Evolutionary conservation across 176 grass and related monocot genomes (phyloP).

Genomic region (Zea luxurians): DNA sequence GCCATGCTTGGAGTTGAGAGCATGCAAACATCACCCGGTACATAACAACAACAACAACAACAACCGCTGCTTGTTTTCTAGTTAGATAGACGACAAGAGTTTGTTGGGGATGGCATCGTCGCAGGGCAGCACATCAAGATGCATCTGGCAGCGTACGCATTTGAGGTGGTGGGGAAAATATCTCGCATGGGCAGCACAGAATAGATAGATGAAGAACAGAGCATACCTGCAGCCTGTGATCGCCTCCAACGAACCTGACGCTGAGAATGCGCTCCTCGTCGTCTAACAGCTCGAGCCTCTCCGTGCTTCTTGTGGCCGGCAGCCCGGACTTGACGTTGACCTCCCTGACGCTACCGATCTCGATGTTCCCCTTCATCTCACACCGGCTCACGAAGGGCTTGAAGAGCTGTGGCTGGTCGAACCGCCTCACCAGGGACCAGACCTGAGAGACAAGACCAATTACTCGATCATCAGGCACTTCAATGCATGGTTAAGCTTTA

Average conservation of each 20-base stretch:
- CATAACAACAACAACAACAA: neutral
- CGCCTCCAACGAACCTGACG: constrained; percentile 87
- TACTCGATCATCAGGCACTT: constrained; percentile 4
- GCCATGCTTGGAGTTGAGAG: neutral
- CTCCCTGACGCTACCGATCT: constrained; percentile 87
- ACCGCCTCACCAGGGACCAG: constrained; percentile 96
- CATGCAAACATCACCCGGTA: constrained; percentile 20
- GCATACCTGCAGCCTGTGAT: constrained; percentile 81
- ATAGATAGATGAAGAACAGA: constrained; percentile 6
- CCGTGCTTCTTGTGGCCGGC: constrained; percentile 84
- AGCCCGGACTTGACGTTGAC: constrained; percentile 93
- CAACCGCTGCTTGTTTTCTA: no score
- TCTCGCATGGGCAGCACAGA: neutral
- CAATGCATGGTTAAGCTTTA: neutral
- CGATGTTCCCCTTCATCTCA: constrained; percentile 77
- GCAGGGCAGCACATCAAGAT: constrained; percentile 10
- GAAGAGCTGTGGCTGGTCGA: constrained; percentile 94
- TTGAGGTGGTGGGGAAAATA: constrained; percentile 14
- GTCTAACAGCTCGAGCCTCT: constrained; percentile 77
- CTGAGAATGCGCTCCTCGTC: constrained; percentile 90
- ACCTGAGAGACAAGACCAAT: constrained; percentile 44
- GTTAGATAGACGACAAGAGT: no score
- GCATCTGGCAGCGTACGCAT: constrained; percentile 1
- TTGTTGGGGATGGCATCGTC: neutral
- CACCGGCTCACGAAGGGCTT: constrained; percentile 96